Percentiles rank a stretch among this genome's conserved stretches.
Evolutionary conservation across 192 early-diverging fungal species (phyloP).

Genomic region (Coemansia sp.): DNA sequence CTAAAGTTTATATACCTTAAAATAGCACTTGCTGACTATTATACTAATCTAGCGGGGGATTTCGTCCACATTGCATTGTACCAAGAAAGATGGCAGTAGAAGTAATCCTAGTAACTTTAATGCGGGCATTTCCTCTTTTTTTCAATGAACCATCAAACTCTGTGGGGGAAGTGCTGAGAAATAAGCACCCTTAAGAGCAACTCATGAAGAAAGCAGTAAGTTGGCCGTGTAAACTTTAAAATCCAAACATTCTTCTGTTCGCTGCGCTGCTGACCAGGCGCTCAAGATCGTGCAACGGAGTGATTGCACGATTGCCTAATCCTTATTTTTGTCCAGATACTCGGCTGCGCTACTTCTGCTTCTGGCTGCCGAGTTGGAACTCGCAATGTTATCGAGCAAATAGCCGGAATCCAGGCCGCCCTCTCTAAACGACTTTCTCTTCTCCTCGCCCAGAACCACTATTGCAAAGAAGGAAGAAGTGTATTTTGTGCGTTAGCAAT

Average conservation of each 20-base stretch:
- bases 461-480: neutral
- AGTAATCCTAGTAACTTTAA: too few relatives aligned
- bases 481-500: neutral
- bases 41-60: neutral
- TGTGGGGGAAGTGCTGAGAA: neutral
- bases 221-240: neutral
- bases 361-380: slow-evolving; percentile 10
- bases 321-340: neutral
- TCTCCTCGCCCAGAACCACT: slow-evolving; percentile 50
- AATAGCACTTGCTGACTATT: neutral
- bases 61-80: neutral
- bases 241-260: neutral
- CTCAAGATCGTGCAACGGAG: neutral
- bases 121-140: neutral
- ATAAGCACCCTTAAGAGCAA: neutral
- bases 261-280: neutral
- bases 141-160: neutral
- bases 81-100: neutral
- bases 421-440: slow-evolving; percentile 29
- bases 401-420: slow-evolving; percentile 39
- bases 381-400: slow-evolving; percentile 44
- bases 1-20: neutral
- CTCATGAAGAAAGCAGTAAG: neutral
- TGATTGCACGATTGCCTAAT: neutral
- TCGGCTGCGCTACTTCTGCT: neutral